A percentile compares a stretch with the other conserved stretches of the same genome.
Conservation (phyloP, 495 filamentous ascomycete genomes). For the Penicillium desertorum region DNA sequence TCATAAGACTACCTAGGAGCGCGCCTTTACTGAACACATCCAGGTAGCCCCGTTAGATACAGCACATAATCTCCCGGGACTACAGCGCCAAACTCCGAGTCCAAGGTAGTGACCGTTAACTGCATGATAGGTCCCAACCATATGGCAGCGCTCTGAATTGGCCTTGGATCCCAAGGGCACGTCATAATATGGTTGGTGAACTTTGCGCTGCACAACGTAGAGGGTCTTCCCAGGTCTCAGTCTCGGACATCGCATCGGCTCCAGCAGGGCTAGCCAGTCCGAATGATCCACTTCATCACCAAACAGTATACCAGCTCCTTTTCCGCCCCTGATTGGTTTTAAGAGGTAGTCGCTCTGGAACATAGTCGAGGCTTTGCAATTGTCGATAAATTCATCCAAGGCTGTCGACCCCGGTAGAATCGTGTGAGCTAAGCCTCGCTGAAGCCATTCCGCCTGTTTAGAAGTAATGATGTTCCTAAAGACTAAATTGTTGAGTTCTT, state of each 20-base stretch:
- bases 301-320: constrained; percentile 39
- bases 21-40: not conserved
- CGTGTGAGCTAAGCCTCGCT: constrained; percentile 15
- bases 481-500: constrained; percentile 34
- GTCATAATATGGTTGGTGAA: not conserved
- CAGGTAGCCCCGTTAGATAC: not conserved
- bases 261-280: constrained; percentile 35
- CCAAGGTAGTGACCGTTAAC: not conserved
- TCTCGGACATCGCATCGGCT: not conserved
- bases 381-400: not conserved
- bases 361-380: not conserved
- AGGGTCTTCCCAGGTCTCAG: not conserved
- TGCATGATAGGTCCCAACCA: not conserved
- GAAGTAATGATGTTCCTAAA: constrained; percentile 20
- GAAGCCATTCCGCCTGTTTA: constrained; percentile 27
- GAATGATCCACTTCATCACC: constrained; percentile 73
- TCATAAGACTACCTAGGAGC: not conserved
- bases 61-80: constrained; percentile 1
- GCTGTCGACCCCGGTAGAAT: constrained; percentile 15
- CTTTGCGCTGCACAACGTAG: not conserved
- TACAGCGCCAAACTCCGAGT: not conserved
- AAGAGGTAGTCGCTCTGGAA: constrained; percentile 32
- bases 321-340: constrained; percentile 32
- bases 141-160: not conserved
- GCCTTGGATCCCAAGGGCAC: not conserved